These are phyloP conservation scores for Clathrus columnatus DNA, from an alignment of 768 basidiomycete species.

Conservation along the genomic window DNA sequence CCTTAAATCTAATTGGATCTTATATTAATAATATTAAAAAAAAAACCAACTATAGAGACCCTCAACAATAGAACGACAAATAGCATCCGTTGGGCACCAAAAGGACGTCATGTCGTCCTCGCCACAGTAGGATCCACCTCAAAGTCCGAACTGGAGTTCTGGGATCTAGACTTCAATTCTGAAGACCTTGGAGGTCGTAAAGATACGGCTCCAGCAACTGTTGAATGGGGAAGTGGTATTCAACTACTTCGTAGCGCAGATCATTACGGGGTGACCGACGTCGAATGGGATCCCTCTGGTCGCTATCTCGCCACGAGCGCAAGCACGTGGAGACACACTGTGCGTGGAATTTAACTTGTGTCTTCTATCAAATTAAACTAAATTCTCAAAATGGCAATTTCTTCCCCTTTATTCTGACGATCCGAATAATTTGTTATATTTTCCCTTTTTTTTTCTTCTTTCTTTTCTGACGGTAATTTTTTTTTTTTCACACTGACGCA, in stretches of 20 bases:
- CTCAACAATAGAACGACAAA: constrained; percentile 82
- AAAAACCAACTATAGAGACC: constrained; percentile 38
- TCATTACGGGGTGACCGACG: constrained; percentile 95
- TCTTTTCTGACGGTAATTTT: constrained; percentile 2
- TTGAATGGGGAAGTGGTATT: constrained; percentile 82
- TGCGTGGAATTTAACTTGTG: constrained; percentile 30
- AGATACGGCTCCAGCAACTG: constrained; percentile 36
- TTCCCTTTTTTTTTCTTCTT: not conserved
- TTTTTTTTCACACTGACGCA: not conserved
- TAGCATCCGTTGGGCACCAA: constrained; percentile 93
- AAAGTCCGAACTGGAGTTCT: constrained; percentile 98
- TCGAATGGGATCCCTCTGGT: constrained; percentile 97
- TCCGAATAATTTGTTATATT: not conserved
- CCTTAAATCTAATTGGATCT: constrained; percentile 18
- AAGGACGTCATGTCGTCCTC: constrained; percentile 90
- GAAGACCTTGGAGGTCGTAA: constrained; percentile 47
- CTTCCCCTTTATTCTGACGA: constrained; percentile 1
- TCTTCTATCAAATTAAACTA: not conserved
- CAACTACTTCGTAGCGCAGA: constrained; percentile 80
- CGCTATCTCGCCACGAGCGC: constrained; percentile 89
- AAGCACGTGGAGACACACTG: constrained; percentile 91
- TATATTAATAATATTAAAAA: not conserved
- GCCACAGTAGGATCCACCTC: constrained; percentile 91
- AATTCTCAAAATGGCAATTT: constrained; percentile 10
- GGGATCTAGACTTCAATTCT: constrained; percentile 88